Evolutionary conservation across 176 grass and related monocot genomes (phyloP), one percentile per base, ranked within the genome.

Genomic region (Stipa capillata): DNA sequence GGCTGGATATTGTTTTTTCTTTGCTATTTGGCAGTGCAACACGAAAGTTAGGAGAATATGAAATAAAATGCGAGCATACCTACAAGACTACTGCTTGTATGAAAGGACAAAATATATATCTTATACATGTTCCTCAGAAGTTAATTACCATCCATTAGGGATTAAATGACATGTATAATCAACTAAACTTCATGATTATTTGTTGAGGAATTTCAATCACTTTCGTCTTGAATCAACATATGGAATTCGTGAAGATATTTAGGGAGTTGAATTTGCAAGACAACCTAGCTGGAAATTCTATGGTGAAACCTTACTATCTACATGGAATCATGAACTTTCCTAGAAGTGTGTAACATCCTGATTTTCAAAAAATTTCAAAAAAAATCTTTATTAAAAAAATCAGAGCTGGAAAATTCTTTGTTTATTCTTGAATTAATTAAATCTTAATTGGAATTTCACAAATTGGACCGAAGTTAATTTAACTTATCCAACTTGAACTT

Each of bases 201-300:
- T 97, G 25, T 73, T 97, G 63, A 85, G 93, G 74, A 97, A 97
- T 80, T 97, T 97, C 60, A 97, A 97, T 82, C 83, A 93, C 40
- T 97, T 97, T 60, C 87, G 93, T 63, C 90, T 97, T 60, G 93
- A 97, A 88, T 97, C 93, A 20, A 97, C 93, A 53, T 97, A 97
- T 74, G 93, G 93, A 86, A 97, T 97, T 37, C 93, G 93, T 42
- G 93, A 97, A 88, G 88, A 93, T 79, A 97, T 97, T 39, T 88
- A 97, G 35, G 93, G 89, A 84, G 90, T 90, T 49, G 87, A n/a
- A n/a, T n/a, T n/a, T n/a, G n/a, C n/a, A n/a, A n/a, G n/a, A n/a
- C n/a, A n/a, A n/a, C n/a, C n/a, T n/a, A n/a, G n/a, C n/a, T n/a
- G n/a, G n/a, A n/a, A n/a, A n/a, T n/a, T n/a, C n/a, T n/a, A n/a